Conservation (phyloP, 2,329 filamentous ascomycete genomes). For the Penicillium sp. region DNA sequence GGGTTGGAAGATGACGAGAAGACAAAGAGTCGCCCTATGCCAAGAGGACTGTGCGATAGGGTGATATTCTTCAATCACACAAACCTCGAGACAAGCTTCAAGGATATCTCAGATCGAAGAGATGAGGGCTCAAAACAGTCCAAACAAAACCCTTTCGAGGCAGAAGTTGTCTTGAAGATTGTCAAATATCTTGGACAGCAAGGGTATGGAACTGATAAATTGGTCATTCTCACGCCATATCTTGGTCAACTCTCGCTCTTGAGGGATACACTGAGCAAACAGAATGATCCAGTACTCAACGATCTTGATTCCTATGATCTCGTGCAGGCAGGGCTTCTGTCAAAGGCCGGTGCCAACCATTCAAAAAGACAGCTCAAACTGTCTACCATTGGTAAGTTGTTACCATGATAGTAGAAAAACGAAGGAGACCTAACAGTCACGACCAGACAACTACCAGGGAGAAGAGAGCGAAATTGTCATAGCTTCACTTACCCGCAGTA, state of each 20-base stretch:
- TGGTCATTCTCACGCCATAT: constrained; percentile 73
- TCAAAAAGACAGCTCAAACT: constrained; percentile 59
- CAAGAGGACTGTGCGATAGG: constrained; percentile 61
- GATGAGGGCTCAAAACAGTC: constrained; percentile 55
- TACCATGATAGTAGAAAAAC: background rate
- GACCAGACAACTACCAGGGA: constrained; percentile 73
- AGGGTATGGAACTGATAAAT: constrained; percentile 64
- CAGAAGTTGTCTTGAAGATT: constrained; percentile 63
- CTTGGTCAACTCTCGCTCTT: constrained; percentile 67
- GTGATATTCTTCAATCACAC: constrained; percentile 70
- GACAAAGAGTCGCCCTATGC: constrained; percentile 49
- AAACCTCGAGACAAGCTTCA: constrained; percentile 53
- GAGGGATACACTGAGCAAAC: constrained; percentile 52
- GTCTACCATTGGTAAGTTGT: constrained; percentile 66
- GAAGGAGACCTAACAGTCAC: background rate
- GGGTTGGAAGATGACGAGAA: constrained; percentile 58
- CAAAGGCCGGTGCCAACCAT: constrained; percentile 53
- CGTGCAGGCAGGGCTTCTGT: constrained; percentile 63
- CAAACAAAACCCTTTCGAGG: constrained; percentile 68
- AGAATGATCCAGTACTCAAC: constrained; percentile 67
- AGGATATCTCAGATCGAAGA: constrained; percentile 49
- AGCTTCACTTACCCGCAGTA: constrained; percentile 68
- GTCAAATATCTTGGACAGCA: constrained; percentile 71
- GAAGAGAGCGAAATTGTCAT: constrained; percentile 76
- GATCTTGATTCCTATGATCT: constrained; percentile 69